phyloP scores from a whole-genome alignment of 2,329 filamentous ascomycete species.

The Botrytis fabae region DNA sequence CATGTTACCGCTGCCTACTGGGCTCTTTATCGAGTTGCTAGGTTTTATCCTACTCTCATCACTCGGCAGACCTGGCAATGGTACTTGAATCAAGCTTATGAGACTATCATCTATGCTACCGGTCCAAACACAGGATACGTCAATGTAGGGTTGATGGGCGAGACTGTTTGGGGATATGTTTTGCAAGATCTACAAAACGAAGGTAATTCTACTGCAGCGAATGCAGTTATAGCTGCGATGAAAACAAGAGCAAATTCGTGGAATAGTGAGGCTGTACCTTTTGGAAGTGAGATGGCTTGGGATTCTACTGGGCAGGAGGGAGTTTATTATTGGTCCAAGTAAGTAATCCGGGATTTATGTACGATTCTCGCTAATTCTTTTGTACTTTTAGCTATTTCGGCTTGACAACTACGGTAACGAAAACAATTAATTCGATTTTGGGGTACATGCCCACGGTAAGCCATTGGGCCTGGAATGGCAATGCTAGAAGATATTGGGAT shows the following conservation, averaged over 20 bases:
- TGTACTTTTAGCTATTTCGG: conserved; percentile 47
- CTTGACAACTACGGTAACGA: conserved; percentile 47
- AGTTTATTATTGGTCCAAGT: conserved; percentile 57
- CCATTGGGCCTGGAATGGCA: conserved; percentile 65
- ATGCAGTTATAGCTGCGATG: conserved; percentile 49
- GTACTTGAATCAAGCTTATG: conserved; percentile 57
- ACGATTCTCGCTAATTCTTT: not conserved
- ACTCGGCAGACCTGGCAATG: conserved; percentile 50
- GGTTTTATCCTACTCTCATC: conserved; percentile 49
- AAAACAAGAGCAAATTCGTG: conserved; percentile 50
- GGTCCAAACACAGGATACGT: conserved; percentile 47
- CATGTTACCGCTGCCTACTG: conserved; percentile 58
- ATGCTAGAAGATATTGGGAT: conserved; percentile 48
- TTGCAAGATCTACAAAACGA: conserved; percentile 53
- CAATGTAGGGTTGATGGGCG: conserved; percentile 57
- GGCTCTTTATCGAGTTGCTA: conserved; percentile 56
- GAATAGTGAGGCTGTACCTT: conserved; percentile 54
- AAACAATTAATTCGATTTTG: conserved; percentile 56
- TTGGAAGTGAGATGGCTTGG: conserved; percentile 63
- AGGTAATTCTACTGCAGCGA: conserved; percentile 44
- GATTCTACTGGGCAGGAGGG: conserved; percentile 63
- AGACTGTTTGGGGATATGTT: conserved; percentile 57
- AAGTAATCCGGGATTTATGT: not conserved
- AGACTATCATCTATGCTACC: conserved; percentile 48
- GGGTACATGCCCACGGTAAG: conserved; percentile 58